These are phyloP conservation scores for Tubosaeta sp. DNA, from an alignment of 768 basidiomycete genomes.

Conservation along the genomic window DNA sequence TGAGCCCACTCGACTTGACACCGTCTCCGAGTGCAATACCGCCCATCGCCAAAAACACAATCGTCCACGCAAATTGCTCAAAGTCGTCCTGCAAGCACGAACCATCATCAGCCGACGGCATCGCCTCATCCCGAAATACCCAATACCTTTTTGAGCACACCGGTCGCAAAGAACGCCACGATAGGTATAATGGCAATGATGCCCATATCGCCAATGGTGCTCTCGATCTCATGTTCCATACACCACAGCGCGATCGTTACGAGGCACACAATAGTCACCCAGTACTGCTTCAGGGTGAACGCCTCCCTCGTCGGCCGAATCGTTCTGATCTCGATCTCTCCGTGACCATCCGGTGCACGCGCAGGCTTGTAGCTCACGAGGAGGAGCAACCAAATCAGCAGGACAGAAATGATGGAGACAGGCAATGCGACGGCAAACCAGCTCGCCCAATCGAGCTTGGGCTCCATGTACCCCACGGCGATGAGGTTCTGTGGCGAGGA, in stretches of 20 bases:
- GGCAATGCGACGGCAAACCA: conserved; percentile 97
- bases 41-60: conserved; percentile 96
- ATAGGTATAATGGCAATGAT: conserved; percentile 92
- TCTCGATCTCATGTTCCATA: conserved; percentile 72
- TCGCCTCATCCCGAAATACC: background rate
- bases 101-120: background rate
- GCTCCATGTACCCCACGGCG: conserved; percentile 83
- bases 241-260: conserved; percentile 90
- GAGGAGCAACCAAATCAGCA: conserved; percentile 90
- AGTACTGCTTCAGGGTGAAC: conserved; percentile 85
- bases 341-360: conserved; percentile 66
- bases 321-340: conserved; percentile 76
- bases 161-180: conserved; percentile 90
- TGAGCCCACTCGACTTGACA: conserved; percentile 82
- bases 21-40: conserved; percentile 96
- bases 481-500: conserved; percentile 98
- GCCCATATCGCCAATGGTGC: conserved; percentile 90
- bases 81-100: conserved; percentile 71
- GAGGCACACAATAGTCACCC: conserved; percentile 79
- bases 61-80: conserved; percentile 90
- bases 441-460: conserved; percentile 76
- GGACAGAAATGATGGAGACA: conserved; percentile 78
- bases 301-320: conserved; percentile 80
- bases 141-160: conserved; percentile 85
- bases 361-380: conserved; percentile 77